Percentiles rank a stretch among this genome's conserved stretches.
Evolutionary conservation across 2,329 filamentous ascomycete genomes (phyloP).

Genomic region (Reticulascus tulasneorum): DNA sequence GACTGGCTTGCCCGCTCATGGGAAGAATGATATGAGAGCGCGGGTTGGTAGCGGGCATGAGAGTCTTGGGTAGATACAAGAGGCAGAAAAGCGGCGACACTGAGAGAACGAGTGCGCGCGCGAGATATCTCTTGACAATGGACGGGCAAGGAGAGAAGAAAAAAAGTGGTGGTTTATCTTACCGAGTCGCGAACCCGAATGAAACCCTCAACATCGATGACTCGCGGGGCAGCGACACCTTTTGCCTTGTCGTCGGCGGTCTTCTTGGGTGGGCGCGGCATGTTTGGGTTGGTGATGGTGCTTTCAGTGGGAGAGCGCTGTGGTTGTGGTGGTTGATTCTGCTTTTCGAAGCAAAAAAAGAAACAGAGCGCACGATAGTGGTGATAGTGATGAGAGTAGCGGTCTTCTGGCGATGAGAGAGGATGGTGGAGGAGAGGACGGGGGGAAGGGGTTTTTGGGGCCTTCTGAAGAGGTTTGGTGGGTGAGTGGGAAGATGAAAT

Average conservation of each 20-base stretch:
- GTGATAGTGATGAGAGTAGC: conserved; percentile 20
- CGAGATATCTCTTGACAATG: no score
- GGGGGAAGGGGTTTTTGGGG: conserved; percentile 8
- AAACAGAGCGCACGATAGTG: conserved; percentile 8
- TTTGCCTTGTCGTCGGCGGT: conserved; percentile 33
- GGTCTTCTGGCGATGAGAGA: no score
- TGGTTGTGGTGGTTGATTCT: background rate
- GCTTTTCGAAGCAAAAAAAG: conserved; percentile 9
- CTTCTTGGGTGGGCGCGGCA: conserved; percentile 45
- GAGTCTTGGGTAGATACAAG: background rate
- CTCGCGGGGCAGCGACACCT: conserved; percentile 25
- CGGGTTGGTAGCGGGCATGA: no score
- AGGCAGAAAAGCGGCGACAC: background rate
- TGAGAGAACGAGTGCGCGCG: conserved; percentile 11
- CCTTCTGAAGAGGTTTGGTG: conserved; percentile 9
- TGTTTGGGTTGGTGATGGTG: conserved; percentile 27
- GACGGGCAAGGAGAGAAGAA: conserved; percentile 9
- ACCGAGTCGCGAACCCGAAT: conserved; percentile 78
- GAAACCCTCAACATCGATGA: conserved; percentile 71
- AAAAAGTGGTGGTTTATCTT: conserved; percentile 35
- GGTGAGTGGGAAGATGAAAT: conserved; percentile 11
- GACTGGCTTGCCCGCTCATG: no score
- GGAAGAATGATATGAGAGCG: no score
- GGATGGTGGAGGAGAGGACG: conserved; percentile 21
- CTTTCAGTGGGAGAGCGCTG: conserved; percentile 14